Conservation (phyloP, 2,329 filamentous ascomycete genomes). For the Xylariaceae sp. region DNA sequence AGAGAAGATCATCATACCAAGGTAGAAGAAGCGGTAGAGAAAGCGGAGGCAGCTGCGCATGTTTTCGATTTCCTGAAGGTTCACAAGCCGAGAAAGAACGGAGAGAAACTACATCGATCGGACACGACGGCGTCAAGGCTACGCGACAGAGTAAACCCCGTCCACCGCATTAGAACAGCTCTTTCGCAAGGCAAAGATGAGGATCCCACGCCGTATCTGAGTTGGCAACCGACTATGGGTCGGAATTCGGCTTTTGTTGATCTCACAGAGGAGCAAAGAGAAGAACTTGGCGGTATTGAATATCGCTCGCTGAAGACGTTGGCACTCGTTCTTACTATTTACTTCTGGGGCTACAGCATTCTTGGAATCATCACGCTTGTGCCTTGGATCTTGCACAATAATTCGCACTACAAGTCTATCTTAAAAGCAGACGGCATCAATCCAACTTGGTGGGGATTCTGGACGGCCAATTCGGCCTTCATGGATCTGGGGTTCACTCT, state of each 20-base stretch:
- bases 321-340: constrained; percentile 71
- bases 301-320: constrained; percentile 89
- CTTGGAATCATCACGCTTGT: constrained; percentile 71
- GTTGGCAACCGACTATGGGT: constrained; percentile 87
- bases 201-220: constrained; percentile 78
- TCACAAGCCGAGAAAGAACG: constrained; percentile 41
- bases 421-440: constrained; percentile 62
- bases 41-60: constrained; percentile 41
- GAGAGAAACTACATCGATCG: constrained; percentile 37
- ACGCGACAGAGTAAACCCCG: constrained; percentile 32
- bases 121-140: constrained; percentile 28
- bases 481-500: constrained; percentile 94
- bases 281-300: constrained; percentile 94
- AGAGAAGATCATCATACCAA: constrained; percentile 25
- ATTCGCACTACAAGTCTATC: constrained; percentile 59
- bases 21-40: constrained; percentile 39
- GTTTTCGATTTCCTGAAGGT: constrained; percentile 42
- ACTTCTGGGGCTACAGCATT: constrained; percentile 81
- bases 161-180: constrained; percentile 55
- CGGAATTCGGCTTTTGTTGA: constrained; percentile 92
- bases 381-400: constrained; percentile 73
- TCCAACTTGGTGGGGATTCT: constrained; percentile 87
- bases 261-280: constrained; percentile 83
- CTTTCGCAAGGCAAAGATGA: constrained; percentile 53
- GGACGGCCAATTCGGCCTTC: constrained; percentile 83